Percentiles rank a stretch among this genome's conserved stretches.
phyloP scores from a whole-genome alignment of 148 eudicot genomes.

The Spergularia marina region DNA sequence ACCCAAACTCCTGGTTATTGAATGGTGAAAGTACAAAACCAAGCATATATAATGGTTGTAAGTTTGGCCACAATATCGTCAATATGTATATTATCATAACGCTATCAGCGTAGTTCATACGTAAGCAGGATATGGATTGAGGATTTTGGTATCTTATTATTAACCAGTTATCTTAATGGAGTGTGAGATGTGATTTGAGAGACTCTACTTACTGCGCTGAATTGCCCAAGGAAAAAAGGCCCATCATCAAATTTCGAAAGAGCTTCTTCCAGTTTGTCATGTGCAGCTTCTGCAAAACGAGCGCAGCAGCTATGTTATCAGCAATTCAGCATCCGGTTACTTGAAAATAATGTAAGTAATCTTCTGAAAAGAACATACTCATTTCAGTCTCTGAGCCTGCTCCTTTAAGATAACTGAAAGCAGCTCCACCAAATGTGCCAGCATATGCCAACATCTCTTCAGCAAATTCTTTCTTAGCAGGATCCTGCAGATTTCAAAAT shows the following conservation, averaged over 20 bases:
- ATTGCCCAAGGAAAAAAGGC: slow-evolving; percentile 81
- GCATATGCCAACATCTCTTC: slow-evolving; percentile 61
- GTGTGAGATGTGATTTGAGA: not conserved
- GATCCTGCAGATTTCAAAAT: slow-evolving; percentile 39
- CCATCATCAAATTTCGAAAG: slow-evolving; percentile 76
- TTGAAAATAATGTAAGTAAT: not conserved
- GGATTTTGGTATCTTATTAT: too few relatives aligned
- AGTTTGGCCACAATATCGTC: too few relatives aligned
- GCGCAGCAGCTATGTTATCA: too few relatives aligned
- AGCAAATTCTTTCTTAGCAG: slow-evolving; percentile 61
- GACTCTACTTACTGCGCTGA: slow-evolving; percentile 58
- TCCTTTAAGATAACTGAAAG: slow-evolving; percentile 44
- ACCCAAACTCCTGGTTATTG: too few relatives aligned
- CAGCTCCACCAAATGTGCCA: slow-evolving; percentile 32
- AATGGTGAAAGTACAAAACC: too few relatives aligned
- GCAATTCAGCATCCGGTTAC: not conserved
- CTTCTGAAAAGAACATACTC: slow-evolving; percentile 30
- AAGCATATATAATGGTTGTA: too few relatives aligned
- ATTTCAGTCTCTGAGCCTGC: slow-evolving; percentile 35
- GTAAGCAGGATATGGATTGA: too few relatives aligned
- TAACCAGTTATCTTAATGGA: too few relatives aligned
- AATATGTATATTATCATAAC: too few relatives aligned
- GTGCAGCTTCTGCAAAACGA: slow-evolving; percentile 40
- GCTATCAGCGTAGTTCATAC: too few relatives aligned
- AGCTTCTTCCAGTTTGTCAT: slow-evolving; percentile 68